These are phyloP conservation scores for Globisporangium parvum DNA, from an alignment of 352 stramenopile species.

Conservation along the genomic window DNA sequence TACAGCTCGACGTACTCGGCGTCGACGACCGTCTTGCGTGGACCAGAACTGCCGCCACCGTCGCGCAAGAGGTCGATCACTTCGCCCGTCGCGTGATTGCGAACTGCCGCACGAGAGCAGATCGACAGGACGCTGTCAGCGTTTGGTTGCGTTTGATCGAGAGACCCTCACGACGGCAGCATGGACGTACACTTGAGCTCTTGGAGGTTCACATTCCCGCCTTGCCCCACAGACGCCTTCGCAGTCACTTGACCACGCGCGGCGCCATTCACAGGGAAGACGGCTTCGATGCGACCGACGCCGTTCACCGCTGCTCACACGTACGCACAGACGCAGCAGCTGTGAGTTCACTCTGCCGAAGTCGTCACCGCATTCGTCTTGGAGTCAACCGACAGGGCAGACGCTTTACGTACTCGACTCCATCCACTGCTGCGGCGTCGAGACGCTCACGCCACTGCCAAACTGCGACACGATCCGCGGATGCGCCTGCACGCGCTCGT, in stretches of 20 bases:
- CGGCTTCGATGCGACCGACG: conserved; percentile 47
- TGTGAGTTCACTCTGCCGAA: background rate
- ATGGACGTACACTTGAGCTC: conserved; percentile 58
- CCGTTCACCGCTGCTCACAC: conserved; percentile 56
- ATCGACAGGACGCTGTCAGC: conserved; percentile 2
- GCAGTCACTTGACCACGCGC: conserved; percentile 39
- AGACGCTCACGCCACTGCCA: conserved; percentile 41
- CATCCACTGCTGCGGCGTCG: conserved; percentile 60
- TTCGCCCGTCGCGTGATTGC: conserved; percentile 45
- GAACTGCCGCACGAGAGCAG: conserved; percentile 26
- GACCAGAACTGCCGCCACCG: conserved; percentile 15
- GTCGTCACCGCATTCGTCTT: no score
- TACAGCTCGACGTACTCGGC: conserved; percentile 69
- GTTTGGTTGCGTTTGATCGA: no score
- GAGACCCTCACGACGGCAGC: background rate
- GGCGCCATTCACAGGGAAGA: conserved; percentile 47
- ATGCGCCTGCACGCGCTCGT: conserved; percentile 51
- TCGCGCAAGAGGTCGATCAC: conserved; percentile 65
- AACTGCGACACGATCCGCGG: conserved; percentile 40
- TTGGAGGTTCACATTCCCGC: conserved; percentile 34
- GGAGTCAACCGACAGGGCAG: no score
- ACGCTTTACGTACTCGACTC: conserved; percentile 49
- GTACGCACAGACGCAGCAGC: background rate
- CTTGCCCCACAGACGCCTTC: conserved; percentile 42
- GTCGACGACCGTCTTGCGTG: conserved; percentile 58